Evolutionary conservation across 2,329 filamentous ascomycete genomes (phyloP), one percentile per base, ranked within the genome.

Genomic region (Fusarium begoniae): DNA sequence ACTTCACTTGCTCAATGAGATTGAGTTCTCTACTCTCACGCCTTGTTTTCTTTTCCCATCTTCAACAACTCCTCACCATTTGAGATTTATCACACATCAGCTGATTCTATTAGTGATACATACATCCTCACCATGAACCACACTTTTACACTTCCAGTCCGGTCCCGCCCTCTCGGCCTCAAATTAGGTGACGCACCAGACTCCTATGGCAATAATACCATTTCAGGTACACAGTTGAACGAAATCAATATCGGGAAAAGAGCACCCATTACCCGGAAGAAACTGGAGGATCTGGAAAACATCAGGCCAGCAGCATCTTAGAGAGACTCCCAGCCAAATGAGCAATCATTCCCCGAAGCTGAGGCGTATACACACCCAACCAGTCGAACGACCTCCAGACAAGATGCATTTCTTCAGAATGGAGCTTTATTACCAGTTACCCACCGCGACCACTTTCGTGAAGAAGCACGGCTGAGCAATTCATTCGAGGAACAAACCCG

Each of bases 81-180:
- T 37, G 47, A 44, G 28, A n/a, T 48, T 30, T 17, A 50, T 43
- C 55, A 28, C 13, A 26, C 38, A 55, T 43, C 26, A 54, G n/a
- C 20, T 53, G 58, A 43, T 45, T 41, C 15, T 40, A 55, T 30
- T 55, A 55, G 35, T 30, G 35, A 35, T 43, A n/a, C 26, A 58
- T 54, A 44, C 35, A 40, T 37, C n/a, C 45, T 62, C 32, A 53
- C 28, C 63, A 80, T 80, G 77, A 47, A 67, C 54, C 59, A 73
- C 26, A 63, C 53, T 48, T 61, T 72, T 50, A 51, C 51, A 18
- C 68, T 76, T 20, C 74, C 75, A 30, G 50, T 74, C 24, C 73
- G 70, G 13, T 51, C 69, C n/a, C 57, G 44, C 50, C 59, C 70
- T 40, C 54, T 41, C 11, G 11, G 41, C 7, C 28, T 59, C 30